Conservation (phyloP, 768 basidiomycete genomes). For the Mycena chlorophos region DNA sequence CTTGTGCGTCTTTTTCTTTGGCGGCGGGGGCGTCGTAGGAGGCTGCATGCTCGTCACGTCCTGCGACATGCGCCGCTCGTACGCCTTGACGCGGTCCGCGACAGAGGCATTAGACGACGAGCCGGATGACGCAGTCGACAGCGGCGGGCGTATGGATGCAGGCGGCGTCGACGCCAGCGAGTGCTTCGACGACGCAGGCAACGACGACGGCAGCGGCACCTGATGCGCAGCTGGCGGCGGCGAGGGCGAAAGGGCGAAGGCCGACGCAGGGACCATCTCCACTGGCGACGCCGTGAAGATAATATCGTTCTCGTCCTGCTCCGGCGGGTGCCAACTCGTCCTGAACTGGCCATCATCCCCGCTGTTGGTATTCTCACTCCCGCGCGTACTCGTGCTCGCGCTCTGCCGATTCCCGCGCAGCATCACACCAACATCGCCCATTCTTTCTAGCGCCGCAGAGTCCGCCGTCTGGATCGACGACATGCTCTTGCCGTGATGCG, state of each 20-base stretch:
- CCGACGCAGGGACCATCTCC: conserved; percentile 28
- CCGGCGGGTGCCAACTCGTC: conserved; percentile 15
- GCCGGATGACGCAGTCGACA: conserved; percentile 15
- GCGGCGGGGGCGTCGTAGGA: conserved; percentile 31
- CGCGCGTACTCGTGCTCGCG: conserved; percentile 21
- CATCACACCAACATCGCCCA: conserved; percentile 72
- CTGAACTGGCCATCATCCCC: conserved; percentile 9
- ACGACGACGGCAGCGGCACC: conserved; percentile 3
- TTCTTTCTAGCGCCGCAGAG: conserved; percentile 64
- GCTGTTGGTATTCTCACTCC: conserved; percentile 31
- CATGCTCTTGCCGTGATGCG: conserved; percentile 49
- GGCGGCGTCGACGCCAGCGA: no score
- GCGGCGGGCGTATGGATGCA: conserved; percentile 1
- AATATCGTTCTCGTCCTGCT: conserved; percentile 10
- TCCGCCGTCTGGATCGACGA: conserved; percentile 65
- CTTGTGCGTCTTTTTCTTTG: conserved; percentile 36
- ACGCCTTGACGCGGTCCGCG: conserved; percentile 53
- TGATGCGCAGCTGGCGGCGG: conserved; percentile 9
- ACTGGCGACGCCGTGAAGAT: conserved; percentile 37
- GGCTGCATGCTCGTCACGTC: conserved; percentile 34
- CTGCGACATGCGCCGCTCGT: conserved; percentile 60
- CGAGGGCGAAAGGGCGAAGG: conserved; percentile 11
- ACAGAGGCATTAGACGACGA: conserved; percentile 35
- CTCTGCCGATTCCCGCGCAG: conserved; percentile 45
- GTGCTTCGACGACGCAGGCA: conserved; percentile 16